These are phyloP conservation scores for Eucalyptus marginata DNA, from an alignment of 345 rosid species.

Conservation along the genomic window DNA sequence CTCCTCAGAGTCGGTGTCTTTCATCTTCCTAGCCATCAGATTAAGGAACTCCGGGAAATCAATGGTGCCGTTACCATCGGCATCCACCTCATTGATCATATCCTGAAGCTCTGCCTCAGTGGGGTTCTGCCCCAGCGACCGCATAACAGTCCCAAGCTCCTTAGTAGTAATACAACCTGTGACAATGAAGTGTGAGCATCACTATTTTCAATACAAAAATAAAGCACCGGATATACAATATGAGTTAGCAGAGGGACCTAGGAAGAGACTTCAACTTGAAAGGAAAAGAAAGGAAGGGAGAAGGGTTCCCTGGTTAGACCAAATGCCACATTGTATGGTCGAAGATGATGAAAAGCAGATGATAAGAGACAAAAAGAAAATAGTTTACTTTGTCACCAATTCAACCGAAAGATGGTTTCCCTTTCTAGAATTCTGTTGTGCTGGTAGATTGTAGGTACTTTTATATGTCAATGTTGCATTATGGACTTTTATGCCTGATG, in stretches of 20 bases:
- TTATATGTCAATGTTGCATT: neutral
- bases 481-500: neutral
- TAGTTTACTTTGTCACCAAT: neutral
- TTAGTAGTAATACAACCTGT: slow-evolving; percentile 36
- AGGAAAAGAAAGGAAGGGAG: neutral
- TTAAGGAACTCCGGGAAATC: slow-evolving; percentile 40
- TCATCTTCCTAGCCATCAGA: slow-evolving; percentile 39
- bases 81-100: slow-evolving; percentile 41
- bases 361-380: neutral
- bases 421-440: neutral
- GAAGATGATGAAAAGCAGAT: neutral
- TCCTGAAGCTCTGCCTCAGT: slow-evolving; percentile 42
- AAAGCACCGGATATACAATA: neutral
- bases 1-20: slow-evolving; percentile 40
- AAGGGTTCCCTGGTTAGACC: neutral
- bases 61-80: slow-evolving; percentile 40
- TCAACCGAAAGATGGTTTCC: neutral
- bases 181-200: neutral
- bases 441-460: neutral
- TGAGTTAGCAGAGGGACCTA: neutral
- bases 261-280: neutral
- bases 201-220: neutral
- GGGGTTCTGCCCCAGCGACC: slow-evolving; percentile 34
- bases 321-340: neutral
- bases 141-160: slow-evolving; percentile 43